Percentiles rank a stretch among this genome's conserved stretches.
Conservation (phyloP, 2,329 filamentous ascomycete genomes). For the Hymenoscyphus infarciens region DNA sequence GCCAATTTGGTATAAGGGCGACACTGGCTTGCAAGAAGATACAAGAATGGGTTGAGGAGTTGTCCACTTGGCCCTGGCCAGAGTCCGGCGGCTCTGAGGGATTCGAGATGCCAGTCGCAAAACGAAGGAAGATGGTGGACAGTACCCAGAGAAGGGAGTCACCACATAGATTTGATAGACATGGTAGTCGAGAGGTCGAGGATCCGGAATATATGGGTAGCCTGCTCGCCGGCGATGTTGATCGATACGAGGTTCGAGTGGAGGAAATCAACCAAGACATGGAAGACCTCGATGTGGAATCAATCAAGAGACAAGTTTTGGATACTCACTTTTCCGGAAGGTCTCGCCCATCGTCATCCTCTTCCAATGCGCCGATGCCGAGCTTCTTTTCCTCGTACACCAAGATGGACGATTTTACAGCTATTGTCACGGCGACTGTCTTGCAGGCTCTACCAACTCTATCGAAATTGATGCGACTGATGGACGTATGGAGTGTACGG, state of each 20-base stretch:
- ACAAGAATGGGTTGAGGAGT: conserved; percentile 71
- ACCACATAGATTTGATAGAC: conserved; percentile 20
- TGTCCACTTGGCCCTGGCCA: conserved; percentile 59
- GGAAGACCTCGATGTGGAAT: conserved; percentile 71
- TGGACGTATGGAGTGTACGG: conserved; percentile 75
- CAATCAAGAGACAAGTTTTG: conserved; percentile 84
- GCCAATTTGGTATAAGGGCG: conserved; percentile 67
- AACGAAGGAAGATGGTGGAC: conserved; percentile 35
- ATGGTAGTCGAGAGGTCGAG: conserved; percentile 15
- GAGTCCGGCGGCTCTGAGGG: conserved; percentile 46
- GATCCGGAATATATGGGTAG: conserved; percentile 50
- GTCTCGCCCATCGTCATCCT: conserved; percentile 49
- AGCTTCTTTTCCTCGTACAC: conserved; percentile 52
- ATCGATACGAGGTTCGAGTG: conserved; percentile 67
- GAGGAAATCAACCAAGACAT: conserved; percentile 69
- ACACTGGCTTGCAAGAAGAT: conserved; percentile 69
- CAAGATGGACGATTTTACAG: conserved; percentile 83
- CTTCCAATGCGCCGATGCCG: conserved; percentile 42
- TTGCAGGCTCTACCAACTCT: conserved; percentile 83
- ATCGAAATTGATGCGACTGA: conserved; percentile 66
- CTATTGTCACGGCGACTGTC: conserved; percentile 85
- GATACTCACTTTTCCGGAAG: conserved; percentile 69
- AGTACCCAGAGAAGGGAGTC: conserved; percentile 23
- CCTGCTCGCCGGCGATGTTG: conserved; percentile 60
- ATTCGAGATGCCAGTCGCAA: conserved; percentile 48